Evolutionary conservation across 2,329 filamentous ascomycete genomes (phyloP).

Genomic region (Spiromastix sp.): DNA sequence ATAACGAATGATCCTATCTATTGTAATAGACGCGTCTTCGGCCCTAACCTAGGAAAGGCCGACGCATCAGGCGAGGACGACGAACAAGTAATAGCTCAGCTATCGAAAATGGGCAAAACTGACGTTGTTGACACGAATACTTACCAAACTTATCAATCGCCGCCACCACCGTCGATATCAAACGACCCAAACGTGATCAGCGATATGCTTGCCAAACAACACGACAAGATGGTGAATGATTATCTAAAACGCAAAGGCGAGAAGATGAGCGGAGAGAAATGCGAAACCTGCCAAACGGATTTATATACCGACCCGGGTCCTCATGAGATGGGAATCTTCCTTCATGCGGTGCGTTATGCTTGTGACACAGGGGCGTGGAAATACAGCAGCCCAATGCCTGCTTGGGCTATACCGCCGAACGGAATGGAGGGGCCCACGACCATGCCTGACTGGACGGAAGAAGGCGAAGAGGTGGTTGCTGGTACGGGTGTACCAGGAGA

Average conservation of each 20-base stretch:
- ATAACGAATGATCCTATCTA: constrained; percentile 98
- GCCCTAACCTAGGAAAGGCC: constrained; percentile 59
- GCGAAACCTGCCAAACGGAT: constrained; percentile 71
- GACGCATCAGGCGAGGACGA: constrained; percentile 65
- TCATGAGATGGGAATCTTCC: constrained; percentile 85
- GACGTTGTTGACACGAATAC: constrained; percentile 83
- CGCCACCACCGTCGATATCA: constrained; percentile 26
- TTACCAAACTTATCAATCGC: constrained; percentile 53
- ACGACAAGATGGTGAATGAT: constrained; percentile 77
- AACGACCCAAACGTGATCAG: constrained; percentile 27
- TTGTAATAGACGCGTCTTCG: constrained; percentile 87
- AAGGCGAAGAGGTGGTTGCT: constrained; percentile 29
- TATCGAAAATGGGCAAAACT: constrained; percentile 86
- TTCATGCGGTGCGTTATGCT: constrained; percentile 86
- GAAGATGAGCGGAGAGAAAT: constrained; percentile 78
- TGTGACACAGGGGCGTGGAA: constrained; percentile 75
- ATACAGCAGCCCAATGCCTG: constrained; percentile 73
- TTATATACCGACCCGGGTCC: constrained; percentile 85
- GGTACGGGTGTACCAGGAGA: constrained; percentile 19
- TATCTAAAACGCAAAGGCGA: constrained; percentile 89
- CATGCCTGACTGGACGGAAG: constrained; percentile 41
- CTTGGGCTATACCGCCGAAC: constrained; percentile 74
- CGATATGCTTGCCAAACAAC: constrained; percentile 32
- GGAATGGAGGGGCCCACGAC: constrained; percentile 62
- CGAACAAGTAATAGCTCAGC: constrained; percentile 76